Conservation (phyloP, 2,329 filamentous ascomycete genomes). For the Epichloe coenophiala region DNA sequence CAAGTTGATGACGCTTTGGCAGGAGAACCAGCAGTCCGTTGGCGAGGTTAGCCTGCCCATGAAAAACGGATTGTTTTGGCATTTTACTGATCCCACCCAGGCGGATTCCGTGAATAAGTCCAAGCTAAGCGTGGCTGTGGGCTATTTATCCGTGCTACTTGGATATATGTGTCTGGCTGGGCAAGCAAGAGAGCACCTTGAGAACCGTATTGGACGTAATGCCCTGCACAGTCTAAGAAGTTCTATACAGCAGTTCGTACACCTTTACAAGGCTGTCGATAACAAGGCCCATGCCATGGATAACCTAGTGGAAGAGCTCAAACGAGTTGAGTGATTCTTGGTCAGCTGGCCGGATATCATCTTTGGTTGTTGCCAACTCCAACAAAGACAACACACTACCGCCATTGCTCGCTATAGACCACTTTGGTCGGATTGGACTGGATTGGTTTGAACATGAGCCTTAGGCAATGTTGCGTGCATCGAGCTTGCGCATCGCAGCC, state of each 20-base stretch:
- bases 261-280: conserved; percentile 36
- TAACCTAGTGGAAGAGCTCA: conserved; percentile 23
- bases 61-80: neutral
- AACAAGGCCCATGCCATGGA: conserved; percentile 27
- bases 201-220: conserved; percentile 26
- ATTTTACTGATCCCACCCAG: conserved; percentile 21
- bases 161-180: conserved; percentile 60
- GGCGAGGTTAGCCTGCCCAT: conserved; percentile 46
- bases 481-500: neutral
- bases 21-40: conserved; percentile 50
- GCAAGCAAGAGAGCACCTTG: conserved; percentile 30
- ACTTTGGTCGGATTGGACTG: neutral
- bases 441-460: neutral
- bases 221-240: conserved; percentile 33
- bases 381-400: too few species aligned
- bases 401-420: too few species aligned
- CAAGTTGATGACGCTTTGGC: conserved; percentile 49
- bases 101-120: conserved; percentile 62
- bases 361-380: too few species aligned
- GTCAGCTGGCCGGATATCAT: neutral
- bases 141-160: conserved; percentile 73
- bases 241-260: conserved; percentile 42
- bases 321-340: conserved; percentile 4
- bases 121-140: conserved; percentile 69
- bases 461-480: too few species aligned